Evolutionary conservation across 1,284 basidiomycete species (phyloP), one percentile per base, ranked within the genome.

Genomic region (Dichomitus squalens): DNA sequence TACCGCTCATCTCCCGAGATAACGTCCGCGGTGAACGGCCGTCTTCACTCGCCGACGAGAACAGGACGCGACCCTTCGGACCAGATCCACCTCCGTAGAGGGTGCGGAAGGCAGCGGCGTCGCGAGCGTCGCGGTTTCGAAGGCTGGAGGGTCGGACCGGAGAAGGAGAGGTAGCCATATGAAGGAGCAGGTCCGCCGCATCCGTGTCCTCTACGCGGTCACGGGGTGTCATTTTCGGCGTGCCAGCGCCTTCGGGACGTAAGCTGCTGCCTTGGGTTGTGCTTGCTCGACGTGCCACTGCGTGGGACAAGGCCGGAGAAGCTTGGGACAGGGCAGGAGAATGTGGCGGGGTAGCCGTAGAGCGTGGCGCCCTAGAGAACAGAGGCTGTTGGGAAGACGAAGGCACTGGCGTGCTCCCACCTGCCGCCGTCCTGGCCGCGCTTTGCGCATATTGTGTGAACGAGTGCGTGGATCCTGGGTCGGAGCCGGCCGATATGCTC

Each of bases 121-220:
- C 85, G 63, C 76, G 79, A 8, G 77, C 66, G 35, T 86, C 81
- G 57, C 79, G 81, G 34, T 75, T 73, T 43, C 73, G 74, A 36
- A 75, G 79, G 7, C 72, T 69, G 23, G 66, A 73, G 16, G 82
- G 79, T 44, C 89, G 82, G n/a, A 79, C 87, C 6, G 90, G 90
- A 0, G 88, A 91, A 0, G 90, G 90, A 3, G 88, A 91, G 7
- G 90, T 91, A 39, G 90, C 90, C 48, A 92, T 81, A 71, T 83
- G 89, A 36, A 92, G 75, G 83, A 92, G 88, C 40, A 92, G 73
- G 68, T 90, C 88, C 25, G 90, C 89, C 0, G 90, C 90, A 67
- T 92, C 90, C 64, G 83, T 86, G 66, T 91, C 89, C 18, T 63
- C 64, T 25, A 64, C 60, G 20, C 63, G 61, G 61, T 68, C 64